These are phyloP conservation scores for Aphanomyces euteiches DNA, from an alignment of 352 stramenopile species.

Conservation along the genomic window DNA sequence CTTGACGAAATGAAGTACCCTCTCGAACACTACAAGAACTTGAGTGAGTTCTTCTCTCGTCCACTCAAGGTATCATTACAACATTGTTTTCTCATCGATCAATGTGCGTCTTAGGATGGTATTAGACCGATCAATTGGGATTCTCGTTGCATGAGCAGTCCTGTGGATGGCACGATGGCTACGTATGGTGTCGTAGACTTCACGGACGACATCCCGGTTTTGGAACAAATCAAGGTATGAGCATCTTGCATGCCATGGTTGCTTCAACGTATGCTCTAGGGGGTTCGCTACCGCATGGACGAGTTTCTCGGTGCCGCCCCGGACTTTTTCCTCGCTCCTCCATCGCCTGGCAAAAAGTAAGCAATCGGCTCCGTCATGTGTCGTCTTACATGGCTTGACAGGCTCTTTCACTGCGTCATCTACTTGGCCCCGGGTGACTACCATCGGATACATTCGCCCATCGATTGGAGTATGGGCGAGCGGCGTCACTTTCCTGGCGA, in stretches of 20 bases:
- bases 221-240: slow-evolving; percentile 74
- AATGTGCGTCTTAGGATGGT: slow-evolving; percentile 20
- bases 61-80: slow-evolving; percentile 52
- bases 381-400: slow-evolving; percentile 16
- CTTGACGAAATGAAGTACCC: slow-evolving; percentile 82
- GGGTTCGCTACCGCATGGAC: slow-evolving; percentile 72
- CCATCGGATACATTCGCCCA: slow-evolving; percentile 81
- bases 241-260: not conserved
- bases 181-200: slow-evolving; percentile 55
- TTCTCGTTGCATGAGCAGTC: slow-evolving; percentile 38
- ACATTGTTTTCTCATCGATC: slow-evolving; percentile 28
- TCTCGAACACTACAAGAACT: slow-evolving; percentile 64
- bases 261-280: slow-evolving; percentile 29
- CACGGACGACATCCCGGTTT: slow-evolving; percentile 44
- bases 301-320: slow-evolving; percentile 70
- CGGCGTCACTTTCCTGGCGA: slow-evolving; percentile 79
- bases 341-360: slow-evolving; percentile 29
- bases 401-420: slow-evolving; percentile 74
- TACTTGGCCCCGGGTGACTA: slow-evolving; percentile 85
- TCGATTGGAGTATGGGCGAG: slow-evolving; percentile 69
- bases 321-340: slow-evolving; percentile 47
- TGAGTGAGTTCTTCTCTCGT: slow-evolving; percentile 82
- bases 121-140: slow-evolving; percentile 31
- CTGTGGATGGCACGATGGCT: slow-evolving; percentile 59
- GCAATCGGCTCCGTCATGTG: too few species aligned